These are phyloP conservation scores for Platanthera guangdongensis DNA, from an alignment of 106 monocot species.

Conservation along the genomic window DNA sequence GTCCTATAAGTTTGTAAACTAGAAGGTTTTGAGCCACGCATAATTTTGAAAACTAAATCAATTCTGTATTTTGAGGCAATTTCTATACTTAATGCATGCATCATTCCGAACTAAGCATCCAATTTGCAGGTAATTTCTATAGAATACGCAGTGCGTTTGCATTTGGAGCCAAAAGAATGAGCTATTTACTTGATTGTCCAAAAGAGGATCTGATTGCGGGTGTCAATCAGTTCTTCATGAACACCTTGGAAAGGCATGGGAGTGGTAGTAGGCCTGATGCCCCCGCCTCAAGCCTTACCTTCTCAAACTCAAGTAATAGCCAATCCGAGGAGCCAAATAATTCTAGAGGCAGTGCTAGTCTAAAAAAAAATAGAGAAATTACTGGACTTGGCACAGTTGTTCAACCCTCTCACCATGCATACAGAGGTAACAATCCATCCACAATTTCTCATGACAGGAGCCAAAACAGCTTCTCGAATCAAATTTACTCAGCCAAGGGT, in stretches of 20 bases:
- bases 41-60: too few relatives aligned
- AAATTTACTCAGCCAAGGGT: constrained; percentile 9
- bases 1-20: too few relatives aligned
- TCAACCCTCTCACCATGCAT: constrained; percentile 15
- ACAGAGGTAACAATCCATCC: constrained; percentile 13
- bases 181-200: constrained; percentile 52
- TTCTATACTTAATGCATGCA: not conserved
- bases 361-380: not conserved
- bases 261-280: constrained; percentile 59
- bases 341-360: constrained; percentile 1
- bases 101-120: not conserved
- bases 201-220: constrained; percentile 41
- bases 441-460: not conserved
- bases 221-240: constrained; percentile 70
- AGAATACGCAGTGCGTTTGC: constrained; percentile 73
- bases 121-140: constrained; percentile 24
- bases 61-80: too few relatives aligned
- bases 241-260: constrained; percentile 76
- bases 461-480: constrained; percentile 23
- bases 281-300: constrained; percentile 16
- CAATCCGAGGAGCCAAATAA: constrained; percentile 1
- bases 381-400: not conserved
- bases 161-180: constrained; percentile 70
- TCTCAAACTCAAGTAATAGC: constrained; percentile 4
- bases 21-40: too few relatives aligned